Conservation (phyloP, 768 basidiomycete genomes). For the Trametes cinnabarina region DNA sequence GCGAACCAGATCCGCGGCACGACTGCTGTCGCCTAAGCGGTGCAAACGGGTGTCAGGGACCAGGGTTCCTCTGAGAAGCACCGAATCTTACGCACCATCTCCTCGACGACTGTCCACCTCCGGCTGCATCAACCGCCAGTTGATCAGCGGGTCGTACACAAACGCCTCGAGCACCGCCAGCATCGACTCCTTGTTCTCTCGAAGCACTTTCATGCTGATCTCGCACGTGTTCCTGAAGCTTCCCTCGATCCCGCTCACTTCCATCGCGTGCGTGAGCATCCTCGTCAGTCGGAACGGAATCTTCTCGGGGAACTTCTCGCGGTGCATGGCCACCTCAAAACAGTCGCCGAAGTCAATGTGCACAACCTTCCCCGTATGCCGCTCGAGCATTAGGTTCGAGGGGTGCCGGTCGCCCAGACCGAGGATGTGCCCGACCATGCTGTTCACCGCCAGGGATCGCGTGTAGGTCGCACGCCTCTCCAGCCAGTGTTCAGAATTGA, state of each 20-base stretch:
- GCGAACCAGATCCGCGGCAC: slow-evolving; percentile 51
- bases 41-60: neutral
- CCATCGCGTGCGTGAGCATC: slow-evolving; percentile 99
- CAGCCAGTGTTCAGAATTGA: slow-evolving; percentile 96
- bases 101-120: slow-evolving; percentile 71
- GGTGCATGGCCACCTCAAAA: slow-evolving; percentile 96
- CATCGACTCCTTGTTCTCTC: slow-evolving; percentile 97
- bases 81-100: slow-evolving; percentile 48
- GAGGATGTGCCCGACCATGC: slow-evolving; percentile 98
- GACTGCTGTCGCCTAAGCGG: slow-evolving; percentile 8
- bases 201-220: slow-evolving; percentile 94
- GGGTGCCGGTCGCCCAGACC: slow-evolving; percentile 98
- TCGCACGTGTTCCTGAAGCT: slow-evolving; percentile 96
- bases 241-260: slow-evolving; percentile 98
- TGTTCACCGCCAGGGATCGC: slow-evolving; percentile 91
- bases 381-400: slow-evolving; percentile 89
- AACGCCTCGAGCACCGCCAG: slow-evolving; percentile 97
- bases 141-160: slow-evolving; percentile 97
- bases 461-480: slow-evolving; percentile 96
- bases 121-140: slow-evolving; percentile 90
- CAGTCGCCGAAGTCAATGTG: slow-evolving; percentile 99
- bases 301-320: slow-evolving; percentile 98
- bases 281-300: slow-evolving; percentile 97
- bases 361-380: slow-evolving; percentile 89
- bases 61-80: neutral